Conservation (phyloP, 23 red algal genomes). For the Chondrus crispus region DNA sequence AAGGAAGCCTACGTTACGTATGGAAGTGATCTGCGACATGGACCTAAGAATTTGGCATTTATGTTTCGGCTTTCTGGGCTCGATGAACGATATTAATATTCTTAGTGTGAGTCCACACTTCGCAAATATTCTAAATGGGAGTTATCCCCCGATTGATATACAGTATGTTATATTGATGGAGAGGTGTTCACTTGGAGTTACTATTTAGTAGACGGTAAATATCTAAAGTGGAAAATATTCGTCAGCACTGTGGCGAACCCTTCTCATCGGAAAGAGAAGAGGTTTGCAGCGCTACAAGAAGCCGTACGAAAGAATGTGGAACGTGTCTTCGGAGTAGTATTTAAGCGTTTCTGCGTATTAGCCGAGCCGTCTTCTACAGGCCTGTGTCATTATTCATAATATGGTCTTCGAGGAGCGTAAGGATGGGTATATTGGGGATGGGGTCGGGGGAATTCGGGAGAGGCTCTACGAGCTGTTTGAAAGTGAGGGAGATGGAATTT, state of each 20-base stretch:
- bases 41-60: background rate
- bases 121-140: background rate
- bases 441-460: too few relatives aligned
- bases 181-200: slow-evolving; percentile 5
- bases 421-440: too few relatives aligned
- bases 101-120: background rate
- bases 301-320: too few relatives aligned
- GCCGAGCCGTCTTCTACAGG: too few relatives aligned
- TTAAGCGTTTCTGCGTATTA: background rate
- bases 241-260: too few relatives aligned
- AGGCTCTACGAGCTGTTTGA: too few relatives aligned
- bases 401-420: too few relatives aligned
- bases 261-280: too few relatives aligned
- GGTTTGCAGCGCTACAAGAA: too few relatives aligned
- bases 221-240: background rate
- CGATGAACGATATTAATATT: slow-evolving; percentile 10
- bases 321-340: background rate
- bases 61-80: background rate
- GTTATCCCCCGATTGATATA: background rate
- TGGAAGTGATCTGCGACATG: background rate
- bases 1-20: background rate
- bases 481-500: too few relatives aligned
- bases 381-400: too few relatives aligned
- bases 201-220: slow-evolving; percentile 1
- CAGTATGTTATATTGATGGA: too few relatives aligned